These are phyloP conservation scores for Discostella pseudostelligera DNA, from an alignment of 108 stramenopile genomes.

Conservation along the genomic window DNA sequence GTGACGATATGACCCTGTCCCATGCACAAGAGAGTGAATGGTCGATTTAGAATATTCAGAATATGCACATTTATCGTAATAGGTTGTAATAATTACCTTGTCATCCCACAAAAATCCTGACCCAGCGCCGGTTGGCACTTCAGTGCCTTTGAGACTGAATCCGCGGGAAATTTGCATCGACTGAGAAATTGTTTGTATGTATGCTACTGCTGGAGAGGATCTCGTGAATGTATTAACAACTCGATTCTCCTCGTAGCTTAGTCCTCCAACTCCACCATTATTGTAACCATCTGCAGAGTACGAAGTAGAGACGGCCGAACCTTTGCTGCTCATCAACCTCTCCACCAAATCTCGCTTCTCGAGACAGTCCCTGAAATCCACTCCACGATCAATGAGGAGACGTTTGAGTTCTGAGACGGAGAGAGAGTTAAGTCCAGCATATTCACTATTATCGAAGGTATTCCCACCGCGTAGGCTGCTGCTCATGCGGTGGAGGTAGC, in stretches of 20 bases:
- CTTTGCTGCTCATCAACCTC: constrained; percentile 23
- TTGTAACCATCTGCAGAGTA: neutral
- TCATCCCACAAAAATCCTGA: constrained; percentile 78
- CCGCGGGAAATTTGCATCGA: constrained; percentile 4
- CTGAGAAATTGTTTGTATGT: constrained; percentile 51
- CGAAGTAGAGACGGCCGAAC: constrained; percentile 2
- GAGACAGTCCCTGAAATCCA: constrained; percentile 77
- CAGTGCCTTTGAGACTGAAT: constrained; percentile 32
- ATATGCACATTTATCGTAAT: no score
- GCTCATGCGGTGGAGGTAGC: constrained; percentile 1
- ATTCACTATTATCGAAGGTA: neutral
- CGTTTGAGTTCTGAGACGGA: constrained; percentile 73
- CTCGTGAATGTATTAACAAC: constrained; percentile 53
- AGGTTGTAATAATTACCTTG: constrained; percentile 21
- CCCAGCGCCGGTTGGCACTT: constrained; percentile 60
- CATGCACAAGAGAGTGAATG: neutral
- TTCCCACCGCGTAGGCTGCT: neutral
- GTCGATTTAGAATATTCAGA: neutral
- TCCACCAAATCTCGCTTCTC: constrained; percentile 72
- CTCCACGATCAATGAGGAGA: constrained; percentile 59
- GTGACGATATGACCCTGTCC: constrained; percentile 84
- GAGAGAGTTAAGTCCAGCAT: constrained; percentile 22
- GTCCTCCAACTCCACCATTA: neutral
- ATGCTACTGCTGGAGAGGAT: constrained; percentile 63
- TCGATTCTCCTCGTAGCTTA: constrained; percentile 49